phyloP scores from a whole-genome alignment of 352 stramenopile genomes.

The Globisporangium parvum region DNA sequence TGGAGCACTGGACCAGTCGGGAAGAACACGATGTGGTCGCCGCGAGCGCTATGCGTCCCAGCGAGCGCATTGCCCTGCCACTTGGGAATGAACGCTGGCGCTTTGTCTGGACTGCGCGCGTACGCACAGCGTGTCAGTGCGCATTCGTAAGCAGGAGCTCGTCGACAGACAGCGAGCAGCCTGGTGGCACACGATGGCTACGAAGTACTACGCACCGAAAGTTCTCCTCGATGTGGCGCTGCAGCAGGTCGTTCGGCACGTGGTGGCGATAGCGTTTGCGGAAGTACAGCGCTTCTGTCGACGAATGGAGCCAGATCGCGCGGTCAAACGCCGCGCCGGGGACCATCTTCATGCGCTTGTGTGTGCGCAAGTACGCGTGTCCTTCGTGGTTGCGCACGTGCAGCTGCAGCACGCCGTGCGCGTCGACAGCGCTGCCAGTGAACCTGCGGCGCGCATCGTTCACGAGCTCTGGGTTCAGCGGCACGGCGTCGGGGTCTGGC shows the following conservation, averaged over 20 bases:
- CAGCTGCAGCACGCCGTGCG: constrained; percentile 34
- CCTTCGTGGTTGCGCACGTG: constrained; percentile 48
- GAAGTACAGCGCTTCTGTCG: constrained; percentile 23
- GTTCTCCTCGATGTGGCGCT: constrained; percentile 23
- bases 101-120: constrained; percentile 17
- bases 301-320: constrained; percentile 1
- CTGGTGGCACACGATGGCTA: background rate
- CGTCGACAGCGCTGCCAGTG: constrained; percentile 38
- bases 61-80: constrained; percentile 66
- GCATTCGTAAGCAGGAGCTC: background rate
- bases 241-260: constrained; percentile 43
- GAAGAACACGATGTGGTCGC: constrained; percentile 58
- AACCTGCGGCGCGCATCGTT: constrained; percentile 43
- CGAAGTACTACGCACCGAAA: constrained; percentile 23
- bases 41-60: constrained; percentile 22
- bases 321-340: background rate
- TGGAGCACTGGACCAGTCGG: constrained; percentile 60
- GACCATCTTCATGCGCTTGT: constrained; percentile 31
- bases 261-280: constrained; percentile 30
- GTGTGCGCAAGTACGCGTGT: constrained; percentile 45
- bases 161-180: too few species aligned
- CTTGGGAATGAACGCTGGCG: constrained; percentile 25
- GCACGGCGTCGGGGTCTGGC: constrained; percentile 38
- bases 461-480: constrained; percentile 35
- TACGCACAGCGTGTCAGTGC: background rate